A percentile compares a stretch with the other conserved stretches of the same genome.
Evolutionary conservation across 768 basidiomycete genomes (phyloP).

Genomic region (Mycena alexandri): DNA sequence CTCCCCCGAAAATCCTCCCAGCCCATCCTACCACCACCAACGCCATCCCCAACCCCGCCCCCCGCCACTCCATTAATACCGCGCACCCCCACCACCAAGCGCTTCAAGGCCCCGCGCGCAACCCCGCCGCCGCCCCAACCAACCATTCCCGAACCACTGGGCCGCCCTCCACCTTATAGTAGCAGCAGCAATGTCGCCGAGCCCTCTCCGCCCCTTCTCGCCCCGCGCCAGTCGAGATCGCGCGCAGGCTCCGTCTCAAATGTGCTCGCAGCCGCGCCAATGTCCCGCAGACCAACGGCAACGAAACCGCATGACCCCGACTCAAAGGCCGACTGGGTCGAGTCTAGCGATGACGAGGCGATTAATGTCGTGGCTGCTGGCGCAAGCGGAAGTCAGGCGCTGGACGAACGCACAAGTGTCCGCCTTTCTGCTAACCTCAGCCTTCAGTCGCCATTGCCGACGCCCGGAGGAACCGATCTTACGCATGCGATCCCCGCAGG

Average conservation of each 20-base stretch:
- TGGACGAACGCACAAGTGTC: conserved; percentile 87
- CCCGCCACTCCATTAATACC: conserved; percentile 46
- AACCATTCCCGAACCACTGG: conserved; percentile 51
- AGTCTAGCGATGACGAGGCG: conserved; percentile 89
- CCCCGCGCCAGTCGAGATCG: conserved; percentile 54
- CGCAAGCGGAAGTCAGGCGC: conserved; percentile 81
- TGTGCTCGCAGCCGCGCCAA: conserved; percentile 65
- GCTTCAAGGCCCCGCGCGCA: conserved; percentile 45
- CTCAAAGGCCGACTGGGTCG: conserved; percentile 76
- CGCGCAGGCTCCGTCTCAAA: conserved; percentile 70
- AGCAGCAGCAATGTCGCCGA: conserved; percentile 43
- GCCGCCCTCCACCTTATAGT: conserved; percentile 78
- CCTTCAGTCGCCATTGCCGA: conserved; percentile 44
- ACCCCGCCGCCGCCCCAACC: conserved; percentile 33
- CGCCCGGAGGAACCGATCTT: conserved; percentile 41
- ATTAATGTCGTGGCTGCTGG: conserved; percentile 87
- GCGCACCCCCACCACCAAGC: conserved; percentile 46
- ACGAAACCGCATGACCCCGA: conserved; percentile 55
- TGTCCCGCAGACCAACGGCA: conserved; percentile 51
- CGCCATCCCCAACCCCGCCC: conserved; percentile 40
- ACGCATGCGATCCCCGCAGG: conserved; percentile 31
- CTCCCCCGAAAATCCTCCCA: conserved; percentile 58
- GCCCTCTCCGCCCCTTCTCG: conserved; percentile 52
- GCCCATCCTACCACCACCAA: conserved; percentile 45
- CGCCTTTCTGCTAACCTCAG: conserved; percentile 52